Evolutionary conservation across 805 yeast species (phyloP), one percentile per base, ranked within the genome.

Genomic region (Brettanomyces anomalus): DNA sequence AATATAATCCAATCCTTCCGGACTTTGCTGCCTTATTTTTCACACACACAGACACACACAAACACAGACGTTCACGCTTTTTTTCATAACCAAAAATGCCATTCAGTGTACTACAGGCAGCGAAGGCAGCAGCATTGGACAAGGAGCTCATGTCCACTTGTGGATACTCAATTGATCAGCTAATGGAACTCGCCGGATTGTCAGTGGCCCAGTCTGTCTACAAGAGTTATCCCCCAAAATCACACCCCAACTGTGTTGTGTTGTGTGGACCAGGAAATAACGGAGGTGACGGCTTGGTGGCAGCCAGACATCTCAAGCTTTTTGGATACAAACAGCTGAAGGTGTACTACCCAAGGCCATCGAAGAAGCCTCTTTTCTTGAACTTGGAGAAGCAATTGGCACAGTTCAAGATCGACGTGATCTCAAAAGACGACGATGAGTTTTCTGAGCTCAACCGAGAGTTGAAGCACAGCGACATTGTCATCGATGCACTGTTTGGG

Each of bases 201-300:
- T 79, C 96, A 2, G 97, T 90, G 8, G 97, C 98, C 4, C 85
- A 87, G 54, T 85, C 95, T 1, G 73, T 89, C 3, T 78, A 76
- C 55, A 73, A 70, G 40, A 70, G 79, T 31, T 85, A 74, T 50
- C 94, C 95, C 2, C 79, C 79, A 1, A 19, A 43, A 3, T 43
- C 57, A 11, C 36, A 55, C 20, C 61, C 66, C 33, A 65, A 61
- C 10, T 80, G 88, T 1, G 64, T 89, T 35, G 73, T 93, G 1
- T 67, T 93, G 4, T 87, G 81, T 10, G 98, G 98, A 0, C 97
- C 97, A 0, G 98, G 98, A 1, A 93, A 93, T 56, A 93, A 93
- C 56, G 90, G 96, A 2, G 98, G 97, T 2, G 98, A 93, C 63
- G 98, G 97, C 0, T 66, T 93, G 13, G 98, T 93, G 2, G 95